phyloP scores from a whole-genome alignment of 1,284 basidiomycete species.

The Ceratobasidium sp. region DNA sequence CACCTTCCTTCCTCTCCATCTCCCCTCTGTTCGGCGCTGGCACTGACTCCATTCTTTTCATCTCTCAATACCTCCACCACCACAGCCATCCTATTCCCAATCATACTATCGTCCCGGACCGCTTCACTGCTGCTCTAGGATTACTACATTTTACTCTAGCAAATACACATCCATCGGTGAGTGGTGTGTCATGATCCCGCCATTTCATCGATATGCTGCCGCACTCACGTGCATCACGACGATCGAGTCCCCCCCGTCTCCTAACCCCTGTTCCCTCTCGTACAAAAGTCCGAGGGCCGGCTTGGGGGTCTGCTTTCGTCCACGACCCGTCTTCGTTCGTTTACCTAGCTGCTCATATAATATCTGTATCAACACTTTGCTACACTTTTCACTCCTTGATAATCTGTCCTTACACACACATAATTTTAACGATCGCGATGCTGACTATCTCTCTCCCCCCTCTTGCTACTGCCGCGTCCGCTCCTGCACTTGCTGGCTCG shows the following conservation, averaged over 20 bases:
- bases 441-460: slow-evolving; percentile 28
- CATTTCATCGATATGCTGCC: slow-evolving; percentile 5
- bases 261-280: not conserved
- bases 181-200: not conserved
- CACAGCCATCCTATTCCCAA: slow-evolving; percentile 25
- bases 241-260: not conserved
- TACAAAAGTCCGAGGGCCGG: not conserved
- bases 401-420: slow-evolving; percentile 36
- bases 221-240: slow-evolving; percentile 8
- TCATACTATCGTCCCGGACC: slow-evolving; percentile 26
- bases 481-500: slow-evolving; percentile 14
- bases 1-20: slow-evolving; percentile 31
- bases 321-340: slow-evolving; percentile 25
- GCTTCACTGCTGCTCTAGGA: slow-evolving; percentile 41
- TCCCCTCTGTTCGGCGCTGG: slow-evolving; percentile 37
- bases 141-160: slow-evolving; percentile 11
- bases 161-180: slow-evolving; percentile 29
- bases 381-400: slow-evolving; percentile 29
- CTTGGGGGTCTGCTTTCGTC: not conserved
- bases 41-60: slow-evolving; percentile 31
- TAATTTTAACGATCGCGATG: slow-evolving; percentile 35
- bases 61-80: slow-evolving; percentile 16
- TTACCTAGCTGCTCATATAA: slow-evolving; percentile 3
- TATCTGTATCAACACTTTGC: slow-evolving; percentile 33
- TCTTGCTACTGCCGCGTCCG: slow-evolving; percentile 17